Evolutionary conservation across 495 filamentous ascomycete genomes (phyloP), one percentile per base, ranked within the genome.

Genomic region (Polyplosphaeria fusca): DNA sequence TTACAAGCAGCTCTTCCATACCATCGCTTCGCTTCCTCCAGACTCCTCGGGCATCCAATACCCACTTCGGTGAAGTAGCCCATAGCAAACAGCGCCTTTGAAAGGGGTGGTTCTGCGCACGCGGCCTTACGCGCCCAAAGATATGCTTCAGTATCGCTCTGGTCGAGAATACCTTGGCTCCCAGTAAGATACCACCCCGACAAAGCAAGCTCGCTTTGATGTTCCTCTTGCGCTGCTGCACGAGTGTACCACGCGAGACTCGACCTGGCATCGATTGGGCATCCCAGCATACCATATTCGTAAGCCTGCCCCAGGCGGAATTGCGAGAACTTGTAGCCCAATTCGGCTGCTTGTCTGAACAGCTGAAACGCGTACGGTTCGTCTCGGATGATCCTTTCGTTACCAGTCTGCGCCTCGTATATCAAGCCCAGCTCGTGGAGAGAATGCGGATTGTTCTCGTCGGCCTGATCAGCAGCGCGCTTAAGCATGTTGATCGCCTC

Each of bases 181-280:
- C 93, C 93, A 0, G 93, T 98, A 20, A 98, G 76, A 66, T 98
- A 98, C 93, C 93, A 98, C 2, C 93, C 93, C 60, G 85, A 89
- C 16, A 98, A 79, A 3, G 93, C 90, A 23, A 98, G 79, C 70
- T 96, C 92, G 48, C 84, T 88, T 69, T 96, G 89, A 66, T 96
- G 93, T 71, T 98, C 93, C 48, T 89, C 91, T 73, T 97, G 92
- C 23, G 87, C 84, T 2, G 93, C 93, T 11, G 93, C 92, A 38
- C 84, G 82, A 47, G 86, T 90, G 67, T 98, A 98, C 90, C 91
- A 96, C 63, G 85, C 82, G 60, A 97, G 96, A 63, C 83, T 88
- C 66, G 83, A 77, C 32, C 89, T 79, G 5, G 89, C 83, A 66
- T 96, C 91, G 57, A 95, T 83, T 1, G 82, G 82, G 57, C 83